Evolutionary conservation across 2,329 filamentous ascomycete species (phyloP).

Genomic region (Xylariaceae sp.): DNA sequence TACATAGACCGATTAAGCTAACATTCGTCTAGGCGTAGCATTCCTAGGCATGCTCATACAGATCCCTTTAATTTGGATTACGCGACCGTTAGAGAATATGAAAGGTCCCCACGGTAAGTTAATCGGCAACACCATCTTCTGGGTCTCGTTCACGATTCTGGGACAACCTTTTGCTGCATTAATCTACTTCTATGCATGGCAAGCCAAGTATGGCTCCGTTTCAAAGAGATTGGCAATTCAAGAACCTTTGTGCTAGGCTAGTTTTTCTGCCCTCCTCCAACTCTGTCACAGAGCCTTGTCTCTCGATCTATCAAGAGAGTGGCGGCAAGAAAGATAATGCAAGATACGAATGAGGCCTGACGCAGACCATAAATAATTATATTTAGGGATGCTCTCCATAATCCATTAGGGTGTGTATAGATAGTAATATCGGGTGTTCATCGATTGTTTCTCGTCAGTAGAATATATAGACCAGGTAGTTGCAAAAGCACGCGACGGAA

Average conservation of each 20-base stretch:
- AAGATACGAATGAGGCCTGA: too few relatives aligned
- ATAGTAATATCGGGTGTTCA: too few relatives aligned
- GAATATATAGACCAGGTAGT: too few relatives aligned
- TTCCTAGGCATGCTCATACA: constrained; percentile 95
- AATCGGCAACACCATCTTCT: constrained; percentile 92
- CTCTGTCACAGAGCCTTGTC: too few relatives aligned
- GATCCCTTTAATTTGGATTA: constrained; percentile 83
- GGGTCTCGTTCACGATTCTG: constrained; percentile 93
- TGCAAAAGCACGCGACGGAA: too few relatives aligned
- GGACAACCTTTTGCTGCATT: constrained; percentile 92
- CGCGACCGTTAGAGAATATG: constrained; percentile 79
- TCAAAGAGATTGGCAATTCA: constrained; percentile 49
- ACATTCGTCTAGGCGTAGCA: constrained; percentile 70
- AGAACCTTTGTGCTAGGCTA: constrained; percentile 17
- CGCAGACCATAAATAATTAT: too few relatives aligned
- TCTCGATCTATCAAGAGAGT: too few relatives aligned
- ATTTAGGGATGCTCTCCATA: too few relatives aligned
- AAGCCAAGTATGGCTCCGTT: constrained; percentile 92
- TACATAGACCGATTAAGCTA: constrained; percentile 11
- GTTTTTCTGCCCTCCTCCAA: too few relatives aligned
- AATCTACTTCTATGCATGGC: constrained; percentile 98
- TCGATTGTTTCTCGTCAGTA: too few relatives aligned
- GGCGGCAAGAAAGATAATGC: too few relatives aligned
- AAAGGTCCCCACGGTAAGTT: constrained; percentile 76
- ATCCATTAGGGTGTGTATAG: too few relatives aligned